Base-by-base conservation (phyloP, 1,284 basidiomycete genomes). In the Meripilus lineatus region DNA sequence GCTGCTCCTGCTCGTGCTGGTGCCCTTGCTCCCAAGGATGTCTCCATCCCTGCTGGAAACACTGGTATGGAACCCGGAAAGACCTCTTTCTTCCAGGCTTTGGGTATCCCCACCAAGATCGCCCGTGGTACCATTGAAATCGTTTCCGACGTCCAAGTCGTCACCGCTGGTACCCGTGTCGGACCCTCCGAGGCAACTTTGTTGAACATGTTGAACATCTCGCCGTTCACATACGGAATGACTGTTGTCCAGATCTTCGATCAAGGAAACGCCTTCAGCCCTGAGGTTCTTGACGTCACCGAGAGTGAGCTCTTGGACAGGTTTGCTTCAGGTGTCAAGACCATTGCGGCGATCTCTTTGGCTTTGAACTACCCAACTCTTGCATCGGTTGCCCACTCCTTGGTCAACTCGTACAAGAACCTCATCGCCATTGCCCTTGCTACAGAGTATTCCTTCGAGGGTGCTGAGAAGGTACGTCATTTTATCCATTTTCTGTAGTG, bases 61-160 rank as follows among this genome's bases (percentile, higher is more conserved):
- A 99, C 95, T 50, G 95, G 95, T 70, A 99, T 99, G 95, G 96
- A 98, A 70, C 95, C 95, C 62, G 93, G 93, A 64, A 97, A 97
- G 80, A 97, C 93, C 51, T 94, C 93, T 61, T 99, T 99, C 93
- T 99, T 99, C 93, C 95, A 99, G 81, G 95, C 95, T 50, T 87
- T 99, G 63, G 89, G 91, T 79, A 94, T 99, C 69, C 95, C 96
- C 42, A 99, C 95, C 72, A 99, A 99, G 85, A 99, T 99, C 62
- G 94, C 96, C 49, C 90, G 95, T 87, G 95, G 95, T 82, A 99
- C 96, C 47, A 99, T 99, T 63, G 95, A 99, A 89, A 99, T 99
- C 67, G 93, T 97, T 51, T 83, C 84, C 55, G 95, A 98, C 65
- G 88, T 99, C 65, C 86, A 96, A 75, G 94, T 99, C 74, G 92